A percentile compares a stretch with the other conserved stretches of the same genome.
Conservation (phyloP, 306 rosid species). For the Fragaria ananassa region DNA sequence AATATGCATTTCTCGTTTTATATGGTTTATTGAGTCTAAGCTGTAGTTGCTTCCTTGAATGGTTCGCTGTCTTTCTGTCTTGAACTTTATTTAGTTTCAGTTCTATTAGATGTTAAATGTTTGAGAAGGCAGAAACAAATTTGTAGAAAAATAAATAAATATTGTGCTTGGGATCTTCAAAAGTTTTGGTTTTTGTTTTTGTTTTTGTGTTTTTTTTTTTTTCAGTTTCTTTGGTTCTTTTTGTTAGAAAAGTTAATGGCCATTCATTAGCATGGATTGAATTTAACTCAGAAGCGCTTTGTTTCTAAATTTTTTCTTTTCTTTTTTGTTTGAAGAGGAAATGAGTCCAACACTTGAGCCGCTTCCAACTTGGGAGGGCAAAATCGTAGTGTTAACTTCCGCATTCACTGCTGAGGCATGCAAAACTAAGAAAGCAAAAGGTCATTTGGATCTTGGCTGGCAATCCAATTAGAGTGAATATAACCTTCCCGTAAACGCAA, state of each 20-base stretch:
- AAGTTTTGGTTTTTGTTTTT: neutral
- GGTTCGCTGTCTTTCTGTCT: neutral
- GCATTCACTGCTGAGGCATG: conserved; percentile 8
- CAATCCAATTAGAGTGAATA: conserved; percentile 1
- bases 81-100: neutral
- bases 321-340: conserved; percentile 25
- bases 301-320: conserved; percentile 14
- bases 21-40: neutral
- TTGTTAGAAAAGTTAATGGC: neutral
- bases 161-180: neutral
- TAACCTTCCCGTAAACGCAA: conserved; percentile 1
- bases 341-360: conserved; percentile 19
- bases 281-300: neutral
- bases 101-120: neutral
- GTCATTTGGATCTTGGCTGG: conserved; percentile 8
- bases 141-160: neutral
- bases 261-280: conserved; percentile 3
- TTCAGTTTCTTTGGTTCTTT: neutral
- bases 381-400: neutral
- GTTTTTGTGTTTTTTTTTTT: neutral
- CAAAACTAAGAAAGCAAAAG: neutral
- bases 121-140: neutral
- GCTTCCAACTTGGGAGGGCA: conserved; percentile 17
- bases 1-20: neutral
- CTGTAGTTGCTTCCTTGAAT: neutral